These are phyloP conservation scores for Xerocomellus chrysenteron DNA, from an alignment of 768 basidiomycete genomes.

Conservation along the genomic window DNA sequence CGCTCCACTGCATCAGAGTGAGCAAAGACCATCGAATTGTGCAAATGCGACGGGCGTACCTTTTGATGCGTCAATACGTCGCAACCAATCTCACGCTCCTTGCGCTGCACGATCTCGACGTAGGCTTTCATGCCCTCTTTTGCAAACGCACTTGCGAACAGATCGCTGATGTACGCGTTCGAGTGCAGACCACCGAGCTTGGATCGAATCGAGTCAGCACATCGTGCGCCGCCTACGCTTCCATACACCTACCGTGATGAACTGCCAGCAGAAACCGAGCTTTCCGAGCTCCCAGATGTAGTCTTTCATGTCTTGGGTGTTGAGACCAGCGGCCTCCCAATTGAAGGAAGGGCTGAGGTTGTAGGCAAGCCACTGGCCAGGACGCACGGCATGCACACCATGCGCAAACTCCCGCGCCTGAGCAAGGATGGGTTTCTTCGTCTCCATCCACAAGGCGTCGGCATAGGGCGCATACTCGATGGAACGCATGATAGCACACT, in stretches of 20 bases:
- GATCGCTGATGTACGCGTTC: constrained; percentile 93
- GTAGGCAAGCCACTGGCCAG: constrained; percentile 95
- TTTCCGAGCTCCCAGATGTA: constrained; percentile 94
- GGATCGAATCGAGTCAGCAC: constrained; percentile 6
- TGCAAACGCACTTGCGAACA: constrained; percentile 85
- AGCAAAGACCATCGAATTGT: constrained; percentile 12
- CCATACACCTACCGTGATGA: constrained; percentile 79
- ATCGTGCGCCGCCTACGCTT: not conserved
- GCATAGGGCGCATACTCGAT: constrained; percentile 94
- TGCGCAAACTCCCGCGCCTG: constrained; percentile 92
- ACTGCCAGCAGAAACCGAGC: constrained; percentile 98
- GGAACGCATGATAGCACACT: constrained; percentile 89
- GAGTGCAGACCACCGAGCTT: constrained; percentile 96
- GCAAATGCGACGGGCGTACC: constrained; percentile 42
- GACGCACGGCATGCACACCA: constrained; percentile 79
- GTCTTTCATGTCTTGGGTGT: constrained; percentile 77
- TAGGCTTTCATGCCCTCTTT: constrained; percentile 99
- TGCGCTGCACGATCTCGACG: constrained; percentile 89
- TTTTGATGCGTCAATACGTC: constrained; percentile 98
- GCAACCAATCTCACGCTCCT: constrained; percentile 89
- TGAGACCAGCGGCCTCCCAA: constrained; percentile 92
- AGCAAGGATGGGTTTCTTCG: constrained; percentile 86
- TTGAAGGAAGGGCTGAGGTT: constrained; percentile 94
- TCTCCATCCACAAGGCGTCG: constrained; percentile 95
- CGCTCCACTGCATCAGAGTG: constrained; percentile 70